Conservation (phyloP, 2,329 filamentous ascomycete genomes). For the Aspergillus pseudoterreus region DNA sequence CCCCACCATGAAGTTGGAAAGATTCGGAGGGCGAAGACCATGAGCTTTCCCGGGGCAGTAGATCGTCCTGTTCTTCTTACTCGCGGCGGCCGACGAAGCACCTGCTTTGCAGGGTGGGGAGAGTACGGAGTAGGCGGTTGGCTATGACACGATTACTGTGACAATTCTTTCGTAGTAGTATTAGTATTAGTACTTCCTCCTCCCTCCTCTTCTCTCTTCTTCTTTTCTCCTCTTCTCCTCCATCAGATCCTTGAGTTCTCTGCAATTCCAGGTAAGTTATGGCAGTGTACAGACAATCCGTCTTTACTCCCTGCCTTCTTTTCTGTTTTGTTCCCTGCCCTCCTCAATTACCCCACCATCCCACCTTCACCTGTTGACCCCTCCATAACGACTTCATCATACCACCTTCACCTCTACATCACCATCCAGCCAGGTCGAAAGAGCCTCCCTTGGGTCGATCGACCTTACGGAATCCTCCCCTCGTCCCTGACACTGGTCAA, state of each 20-base stretch:
- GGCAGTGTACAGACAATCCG: background rate
- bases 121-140: background rate
- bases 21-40: constrained; percentile 30
- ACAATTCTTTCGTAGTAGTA: background rate
- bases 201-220: background rate
- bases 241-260: background rate
- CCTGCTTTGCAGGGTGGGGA: background rate
- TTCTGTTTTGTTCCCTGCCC: background rate
- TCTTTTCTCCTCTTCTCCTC: background rate
- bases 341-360: constrained; percentile 16
- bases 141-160: background rate
- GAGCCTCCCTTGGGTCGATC: background rate
- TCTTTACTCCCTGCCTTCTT: background rate
- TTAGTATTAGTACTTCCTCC: background rate
- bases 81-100: background rate
- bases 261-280: constrained; percentile 1
- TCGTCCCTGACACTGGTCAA: background rate
- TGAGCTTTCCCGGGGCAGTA: constrained; percentile 26
- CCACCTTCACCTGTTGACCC: constrained; percentile 8
- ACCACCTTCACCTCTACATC: background rate
- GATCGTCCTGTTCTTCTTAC: background rate
- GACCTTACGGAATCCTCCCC: background rate
- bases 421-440: background rate
- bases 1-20: constrained; percentile 38
- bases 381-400: background rate